A percentile compares a stretch with the other conserved stretches of the same genome.
Evolutionary conservation across 352 stramenopile genomes (phyloP).

Genomic region (Phytopythium oedochilum): DNA sequence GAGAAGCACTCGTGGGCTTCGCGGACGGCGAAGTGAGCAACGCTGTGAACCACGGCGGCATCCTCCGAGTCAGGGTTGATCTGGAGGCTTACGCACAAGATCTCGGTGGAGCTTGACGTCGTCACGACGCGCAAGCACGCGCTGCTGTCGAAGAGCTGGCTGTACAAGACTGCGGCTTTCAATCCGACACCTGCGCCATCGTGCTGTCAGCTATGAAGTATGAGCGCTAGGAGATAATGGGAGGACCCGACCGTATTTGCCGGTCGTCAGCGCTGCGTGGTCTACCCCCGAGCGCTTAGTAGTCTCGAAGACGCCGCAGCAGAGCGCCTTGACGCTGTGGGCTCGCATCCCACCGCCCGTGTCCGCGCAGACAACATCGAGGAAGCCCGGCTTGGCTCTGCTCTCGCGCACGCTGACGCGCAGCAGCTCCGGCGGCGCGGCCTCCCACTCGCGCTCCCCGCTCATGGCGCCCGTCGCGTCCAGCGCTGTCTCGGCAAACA

Average conservation of each 20-base stretch:
- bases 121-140: constrained; percentile 59
- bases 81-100: constrained; percentile 64
- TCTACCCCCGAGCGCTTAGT: constrained; percentile 26
- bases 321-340: constrained; percentile 61
- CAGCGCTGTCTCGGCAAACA: too few relatives aligned
- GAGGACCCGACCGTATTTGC: constrained; percentile 49
- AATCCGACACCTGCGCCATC: constrained; percentile 49
- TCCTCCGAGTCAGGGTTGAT: constrained; percentile 62
- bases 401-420: constrained; percentile 36
- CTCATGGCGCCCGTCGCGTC: constrained; percentile 43
- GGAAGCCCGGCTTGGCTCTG: constrained; percentile 14
- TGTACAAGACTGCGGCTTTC: constrained; percentile 76
- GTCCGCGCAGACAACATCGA: constrained; percentile 76
- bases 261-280: constrained; percentile 19
- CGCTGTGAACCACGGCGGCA: constrained; percentile 49
- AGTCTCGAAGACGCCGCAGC: constrained; percentile 66
- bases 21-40: constrained; percentile 51
- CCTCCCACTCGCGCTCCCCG: constrained; percentile 15
- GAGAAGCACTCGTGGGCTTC: constrained; percentile 67
- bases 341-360: constrained; percentile 64
- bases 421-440: constrained; percentile 28
- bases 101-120: constrained; percentile 49
- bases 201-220: background rate
- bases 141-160: constrained; percentile 34
- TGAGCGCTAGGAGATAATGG: background rate